A percentile compares a stretch with the other conserved stretches of the same genome.
These are phyloP conservation scores for Quercus gilva DNA, from an alignment of 306 rosid species.

Conservation along the genomic window DNA sequence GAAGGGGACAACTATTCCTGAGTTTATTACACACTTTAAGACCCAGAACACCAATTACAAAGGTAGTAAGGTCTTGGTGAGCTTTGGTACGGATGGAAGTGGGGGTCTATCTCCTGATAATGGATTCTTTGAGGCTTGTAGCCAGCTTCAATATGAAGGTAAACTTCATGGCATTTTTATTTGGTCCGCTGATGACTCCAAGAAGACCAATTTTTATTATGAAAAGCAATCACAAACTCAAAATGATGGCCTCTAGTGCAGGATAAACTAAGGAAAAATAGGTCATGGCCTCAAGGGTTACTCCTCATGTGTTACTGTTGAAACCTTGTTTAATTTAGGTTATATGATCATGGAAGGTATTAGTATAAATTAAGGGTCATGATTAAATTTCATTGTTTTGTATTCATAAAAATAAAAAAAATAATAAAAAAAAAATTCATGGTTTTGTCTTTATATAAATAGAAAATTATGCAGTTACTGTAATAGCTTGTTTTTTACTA, in stretches of 20 bases:
- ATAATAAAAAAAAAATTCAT: too few relatives aligned
- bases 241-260: background rate
- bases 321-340: too few relatives aligned
- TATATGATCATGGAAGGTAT: too few relatives aligned
- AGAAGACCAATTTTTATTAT: constrained; percentile 4
- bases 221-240: constrained; percentile 25
- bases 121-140: constrained; percentile 30
- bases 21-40: constrained; percentile 10
- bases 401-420: too few relatives aligned
- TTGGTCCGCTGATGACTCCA: constrained; percentile 31
- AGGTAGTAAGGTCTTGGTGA: constrained; percentile 24
- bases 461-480: too few relatives aligned
- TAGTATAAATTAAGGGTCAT: too few relatives aligned
- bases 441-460: too few relatives aligned
- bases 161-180: constrained; percentile 25
- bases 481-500: too few relatives aligned
- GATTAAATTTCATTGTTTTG: too few relatives aligned
- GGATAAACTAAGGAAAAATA: too few relatives aligned
- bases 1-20: constrained; percentile 11
- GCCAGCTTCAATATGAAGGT: background rate
- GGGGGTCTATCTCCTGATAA: constrained; percentile 20
- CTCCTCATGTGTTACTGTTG: too few relatives aligned
- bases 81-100: constrained; percentile 27
- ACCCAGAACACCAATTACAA: constrained; percentile 17
- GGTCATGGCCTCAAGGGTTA: too few relatives aligned